These are phyloP conservation scores for Eucalyptus curtisii DNA, from an alignment of 345 rosid species.

Conservation along the genomic window DNA sequence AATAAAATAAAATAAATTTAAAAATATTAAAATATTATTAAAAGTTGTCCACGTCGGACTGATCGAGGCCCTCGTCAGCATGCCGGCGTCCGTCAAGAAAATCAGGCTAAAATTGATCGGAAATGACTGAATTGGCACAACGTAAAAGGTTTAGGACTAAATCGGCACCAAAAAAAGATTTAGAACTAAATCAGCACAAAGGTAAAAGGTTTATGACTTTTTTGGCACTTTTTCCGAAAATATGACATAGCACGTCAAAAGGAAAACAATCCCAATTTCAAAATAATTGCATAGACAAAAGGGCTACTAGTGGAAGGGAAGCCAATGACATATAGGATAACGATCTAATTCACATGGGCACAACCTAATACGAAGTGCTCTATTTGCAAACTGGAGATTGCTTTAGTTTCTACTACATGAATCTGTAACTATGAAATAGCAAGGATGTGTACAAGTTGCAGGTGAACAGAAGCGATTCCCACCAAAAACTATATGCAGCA, in stretches of 20 bases:
- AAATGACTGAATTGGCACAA: no score
- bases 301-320: background rate
- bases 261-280: background rate
- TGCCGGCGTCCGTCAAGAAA: no score
- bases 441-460: background rate
- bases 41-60: no score
- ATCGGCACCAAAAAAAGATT: no score
- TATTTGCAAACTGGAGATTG: conserved; percentile 88
- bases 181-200: no score
- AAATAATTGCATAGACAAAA: background rate
- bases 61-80: no score
- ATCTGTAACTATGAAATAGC: conserved; percentile 19
- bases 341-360: conserved; percentile 88
- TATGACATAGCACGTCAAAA: background rate
- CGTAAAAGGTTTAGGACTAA: no score
- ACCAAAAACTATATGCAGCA: background rate
- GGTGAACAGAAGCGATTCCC: background rate
- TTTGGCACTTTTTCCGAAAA: no score
- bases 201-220: no score
- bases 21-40: no score
- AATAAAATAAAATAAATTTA: no score
- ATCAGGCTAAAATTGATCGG: no score
- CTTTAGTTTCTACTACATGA: conserved; percentile 95
- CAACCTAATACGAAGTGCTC: conserved; percentile 86
- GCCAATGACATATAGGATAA: background rate